phyloP scores from a whole-genome alignment of 2,329 filamentous ascomycete genomes.

The Cercospora sp. region DNA sequence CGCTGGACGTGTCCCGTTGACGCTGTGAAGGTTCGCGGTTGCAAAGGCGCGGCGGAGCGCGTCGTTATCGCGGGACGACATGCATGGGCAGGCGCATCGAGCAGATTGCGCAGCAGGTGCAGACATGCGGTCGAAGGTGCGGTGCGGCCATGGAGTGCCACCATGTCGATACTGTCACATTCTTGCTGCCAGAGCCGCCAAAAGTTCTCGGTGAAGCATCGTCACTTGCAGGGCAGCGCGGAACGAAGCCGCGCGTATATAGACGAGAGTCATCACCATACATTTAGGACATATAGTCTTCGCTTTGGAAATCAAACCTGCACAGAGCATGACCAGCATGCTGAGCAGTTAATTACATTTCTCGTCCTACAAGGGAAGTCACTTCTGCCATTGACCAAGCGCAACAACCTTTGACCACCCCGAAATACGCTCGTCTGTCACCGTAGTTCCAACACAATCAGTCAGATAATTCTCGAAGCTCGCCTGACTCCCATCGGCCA shows the following conservation, averaged over 20 bases:
- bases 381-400: constrained; percentile 28
- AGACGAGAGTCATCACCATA: neutral
- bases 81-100: constrained; percentile 49
- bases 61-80: constrained; percentile 35
- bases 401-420: constrained; percentile 54
- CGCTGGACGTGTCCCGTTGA: neutral
- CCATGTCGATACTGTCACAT: constrained; percentile 28
- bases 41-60: constrained; percentile 8
- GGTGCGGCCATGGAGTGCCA: constrained; percentile 29
- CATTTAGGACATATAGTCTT: neutral
- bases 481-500: constrained; percentile 50
- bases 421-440: constrained; percentile 47
- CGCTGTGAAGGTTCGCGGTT: constrained; percentile 2
- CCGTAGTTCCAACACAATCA: constrained; percentile 54
- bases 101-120: constrained; percentile 71
- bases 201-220: constrained; percentile 3
- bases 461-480: constrained; percentile 58
- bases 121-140: constrained; percentile 61
- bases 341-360: neutral
- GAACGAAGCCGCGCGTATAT: constrained; percentile 1
- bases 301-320: no score
- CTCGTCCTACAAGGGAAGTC: neutral
- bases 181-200: neutral
- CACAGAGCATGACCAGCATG: constrained; percentile 1
- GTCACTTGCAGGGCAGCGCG: neutral